Evolutionary conservation across 139 green algal species (phyloP).

Genomic region (Diplosphaera chodatii): DNA sequence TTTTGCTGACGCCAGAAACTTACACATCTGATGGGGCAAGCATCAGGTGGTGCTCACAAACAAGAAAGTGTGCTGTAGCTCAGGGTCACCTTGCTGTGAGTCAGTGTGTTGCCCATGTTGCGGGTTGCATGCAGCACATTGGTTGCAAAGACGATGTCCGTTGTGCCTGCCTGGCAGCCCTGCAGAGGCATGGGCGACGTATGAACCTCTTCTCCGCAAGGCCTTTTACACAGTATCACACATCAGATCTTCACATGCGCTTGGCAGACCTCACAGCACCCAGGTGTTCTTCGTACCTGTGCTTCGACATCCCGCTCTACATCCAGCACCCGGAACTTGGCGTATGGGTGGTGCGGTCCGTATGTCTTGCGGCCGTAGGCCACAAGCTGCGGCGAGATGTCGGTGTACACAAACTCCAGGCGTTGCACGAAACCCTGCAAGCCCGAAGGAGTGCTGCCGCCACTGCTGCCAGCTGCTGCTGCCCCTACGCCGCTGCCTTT

Average conservation of each 20-base stretch:
- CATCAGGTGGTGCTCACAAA: too few relatives aligned
- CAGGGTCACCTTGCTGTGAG: constrained; percentile 7
- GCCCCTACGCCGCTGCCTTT: too few relatives aligned
- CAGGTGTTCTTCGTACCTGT: neutral
- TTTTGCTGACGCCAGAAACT: too few relatives aligned
- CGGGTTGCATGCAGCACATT: constrained; percentile 13
- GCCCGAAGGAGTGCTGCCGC: too few relatives aligned
- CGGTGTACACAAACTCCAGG: constrained; percentile 9
- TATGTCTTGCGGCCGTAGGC: constrained; percentile 10
- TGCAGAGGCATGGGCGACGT: too few relatives aligned
- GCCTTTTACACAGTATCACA: too few relatives aligned
- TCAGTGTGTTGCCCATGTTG: constrained; percentile 2
- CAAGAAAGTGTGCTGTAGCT: too few relatives aligned
- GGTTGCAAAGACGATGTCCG: constrained; percentile 6
- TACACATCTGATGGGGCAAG: too few relatives aligned
- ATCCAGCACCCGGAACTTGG: constrained; percentile 2
- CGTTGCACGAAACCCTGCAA: neutral
- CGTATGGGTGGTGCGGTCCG: neutral
- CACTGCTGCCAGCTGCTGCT: too few relatives aligned
- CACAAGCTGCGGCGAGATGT: constrained; percentile 8
- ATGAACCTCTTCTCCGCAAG: too few relatives aligned
- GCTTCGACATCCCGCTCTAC: neutral
- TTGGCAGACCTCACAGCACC: too few relatives aligned
- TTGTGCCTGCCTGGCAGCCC: neutral
- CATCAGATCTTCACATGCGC: too few relatives aligned